Percentiles rank a stretch among this genome's conserved stretches.
These are phyloP conservation scores for Mikania micrantha DNA, from an alignment of 129 eudicot species.

Conservation along the genomic window DNA sequence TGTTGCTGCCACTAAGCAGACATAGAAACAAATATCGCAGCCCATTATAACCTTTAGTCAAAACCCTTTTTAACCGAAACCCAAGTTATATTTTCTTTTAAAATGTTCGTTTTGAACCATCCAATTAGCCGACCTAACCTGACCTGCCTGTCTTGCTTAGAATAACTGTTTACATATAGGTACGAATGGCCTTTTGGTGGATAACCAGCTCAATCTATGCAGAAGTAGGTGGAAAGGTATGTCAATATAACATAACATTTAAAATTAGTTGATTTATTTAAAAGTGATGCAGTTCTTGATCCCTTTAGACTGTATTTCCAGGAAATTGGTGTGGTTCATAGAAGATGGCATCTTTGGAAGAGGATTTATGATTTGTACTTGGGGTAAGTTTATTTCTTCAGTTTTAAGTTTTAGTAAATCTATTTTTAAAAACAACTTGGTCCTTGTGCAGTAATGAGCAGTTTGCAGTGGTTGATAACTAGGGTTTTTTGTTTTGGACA, in stretches of 20 bases:
- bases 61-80: background rate
- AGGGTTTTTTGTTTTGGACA: constrained; percentile 94
- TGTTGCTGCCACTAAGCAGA: background rate
- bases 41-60: too few species aligned
- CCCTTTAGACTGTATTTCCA: constrained; percentile 22
- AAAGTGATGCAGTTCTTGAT: too few species aligned
- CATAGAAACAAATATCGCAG: background rate
- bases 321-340: constrained; percentile 98
- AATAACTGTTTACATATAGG: constrained; percentile 31
- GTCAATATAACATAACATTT: background rate
- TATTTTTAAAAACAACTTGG: background rate
- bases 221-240: constrained; percentile 89
- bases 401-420: background rate
- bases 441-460: constrained; percentile 54
- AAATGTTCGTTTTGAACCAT: too few species aligned
- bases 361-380: constrained; percentile 88
- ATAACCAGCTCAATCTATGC: constrained; percentile 92
- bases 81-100: too few species aligned
- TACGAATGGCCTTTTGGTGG: constrained; percentile 99
- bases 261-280: too few species aligned
- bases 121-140: background rate
- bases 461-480: constrained; percentile 97
- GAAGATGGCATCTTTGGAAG: constrained; percentile 99
- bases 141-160: background rate
- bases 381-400: constrained; percentile 43